Conservation (phyloP, 176 grass and related monocot species). For the Triticum urartu region DNA sequence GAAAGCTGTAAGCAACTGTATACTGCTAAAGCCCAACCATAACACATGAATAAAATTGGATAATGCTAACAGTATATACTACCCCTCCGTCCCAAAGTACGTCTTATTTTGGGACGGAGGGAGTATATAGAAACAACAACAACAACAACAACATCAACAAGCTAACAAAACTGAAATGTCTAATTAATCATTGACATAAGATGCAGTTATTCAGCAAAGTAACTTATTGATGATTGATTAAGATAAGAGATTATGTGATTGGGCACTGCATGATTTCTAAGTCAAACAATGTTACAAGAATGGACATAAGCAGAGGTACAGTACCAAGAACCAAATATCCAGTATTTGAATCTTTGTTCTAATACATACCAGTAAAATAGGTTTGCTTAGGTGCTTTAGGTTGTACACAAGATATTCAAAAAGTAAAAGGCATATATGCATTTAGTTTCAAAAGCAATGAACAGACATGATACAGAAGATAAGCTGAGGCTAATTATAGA, state of each 20-base stretch:
- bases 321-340: conserved; percentile 5
- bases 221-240: background rate
- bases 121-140: background rate
- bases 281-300: background rate
- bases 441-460: conserved; percentile 26
- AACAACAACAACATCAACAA: background rate
- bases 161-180: background rate
- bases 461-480: background rate
- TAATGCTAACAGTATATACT: background rate
- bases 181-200: background rate
- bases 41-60: background rate
- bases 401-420: background rate
- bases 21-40: conserved; percentile 11
- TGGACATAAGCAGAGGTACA: background rate
- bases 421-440: background rate
- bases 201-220: background rate
- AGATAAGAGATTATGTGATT: background rate
- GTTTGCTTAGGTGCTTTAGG: background rate
- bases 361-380: background rate
- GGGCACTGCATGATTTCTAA: background rate
- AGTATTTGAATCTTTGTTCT: background rate
- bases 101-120: too few species aligned
- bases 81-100: too few species aligned
- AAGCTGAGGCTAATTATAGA: background rate
- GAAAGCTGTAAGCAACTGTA: conserved; percentile 15